Evolutionary conservation across 2,329 filamentous ascomycete genomes (phyloP).

Genomic region (Colletotrichum ledebouriae): DNA sequence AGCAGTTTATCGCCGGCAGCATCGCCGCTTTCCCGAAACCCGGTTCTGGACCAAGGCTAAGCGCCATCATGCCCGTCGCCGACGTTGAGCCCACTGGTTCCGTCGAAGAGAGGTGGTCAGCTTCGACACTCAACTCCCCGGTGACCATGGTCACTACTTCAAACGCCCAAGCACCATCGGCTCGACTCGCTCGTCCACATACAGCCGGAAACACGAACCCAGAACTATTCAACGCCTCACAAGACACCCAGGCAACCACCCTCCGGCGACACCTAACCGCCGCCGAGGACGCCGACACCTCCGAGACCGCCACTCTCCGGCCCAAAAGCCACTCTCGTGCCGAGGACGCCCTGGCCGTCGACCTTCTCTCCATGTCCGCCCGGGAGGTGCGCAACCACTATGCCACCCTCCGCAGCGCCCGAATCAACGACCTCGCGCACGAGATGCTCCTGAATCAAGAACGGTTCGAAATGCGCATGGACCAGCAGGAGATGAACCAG

Average conservation of each 20-base stretch:
- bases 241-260: background rate
- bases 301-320: constrained; percentile 23
- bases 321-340: constrained; percentile 22
- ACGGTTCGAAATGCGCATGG: constrained; percentile 40
- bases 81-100: constrained; percentile 49
- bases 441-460: constrained; percentile 43
- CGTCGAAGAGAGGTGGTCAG: constrained; percentile 40
- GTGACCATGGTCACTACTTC: constrained; percentile 22
- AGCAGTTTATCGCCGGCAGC: constrained; percentile 33
- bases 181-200: constrained; percentile 20
- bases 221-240: background rate
- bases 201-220: constrained; percentile 17
- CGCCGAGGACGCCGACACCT: constrained; percentile 2
- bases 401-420: constrained; percentile 29
- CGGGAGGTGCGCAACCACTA: constrained; percentile 40
- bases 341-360: background rate
- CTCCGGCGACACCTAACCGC: background rate
- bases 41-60: constrained; percentile 47
- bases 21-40: constrained; percentile 26
- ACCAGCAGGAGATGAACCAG: constrained; percentile 40
- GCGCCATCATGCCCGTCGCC: constrained; percentile 56
- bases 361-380: constrained; percentile 29
- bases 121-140: constrained; percentile 37
- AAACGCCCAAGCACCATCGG: background rate
- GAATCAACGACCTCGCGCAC: constrained; percentile 39